phyloP scores from a whole-genome alignment of 108 stramenopile species.

The Schizochytrium sp. region DNA sequence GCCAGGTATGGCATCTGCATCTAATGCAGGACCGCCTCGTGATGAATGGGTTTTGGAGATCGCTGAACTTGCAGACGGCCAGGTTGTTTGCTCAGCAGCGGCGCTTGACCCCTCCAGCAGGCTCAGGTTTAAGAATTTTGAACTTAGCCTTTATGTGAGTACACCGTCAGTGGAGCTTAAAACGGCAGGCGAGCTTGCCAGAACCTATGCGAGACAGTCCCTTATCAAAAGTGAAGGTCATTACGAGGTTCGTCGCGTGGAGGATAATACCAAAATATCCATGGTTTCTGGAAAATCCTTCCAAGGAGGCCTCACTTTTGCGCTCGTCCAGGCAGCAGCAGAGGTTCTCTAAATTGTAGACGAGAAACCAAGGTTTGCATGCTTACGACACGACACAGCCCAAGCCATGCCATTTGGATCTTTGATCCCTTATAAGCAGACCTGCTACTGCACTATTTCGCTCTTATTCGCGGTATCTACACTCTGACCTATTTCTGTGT shows the following conservation, averaged over 20 bases:
- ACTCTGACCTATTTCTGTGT: too few species aligned
- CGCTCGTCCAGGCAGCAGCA: constrained; percentile 20
- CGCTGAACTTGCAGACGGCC: constrained; percentile 25
- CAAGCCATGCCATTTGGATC: too few species aligned
- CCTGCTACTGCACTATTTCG: too few species aligned
- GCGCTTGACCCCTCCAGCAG: background rate
- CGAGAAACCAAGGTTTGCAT: background rate
- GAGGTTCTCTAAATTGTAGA: background rate
- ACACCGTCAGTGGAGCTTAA: background rate
- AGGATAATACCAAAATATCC: constrained; percentile 39
- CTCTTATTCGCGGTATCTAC: too few species aligned
- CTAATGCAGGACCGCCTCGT: background rate
- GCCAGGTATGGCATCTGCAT: background rate
- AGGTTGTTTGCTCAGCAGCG: background rate
- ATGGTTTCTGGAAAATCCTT: constrained; percentile 8
- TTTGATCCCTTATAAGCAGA: too few species aligned
- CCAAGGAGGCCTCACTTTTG: background rate
- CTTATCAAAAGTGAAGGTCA: background rate
- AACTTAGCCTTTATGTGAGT: constrained; percentile 17
- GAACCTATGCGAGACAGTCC: background rate
- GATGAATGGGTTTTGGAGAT: constrained; percentile 51
- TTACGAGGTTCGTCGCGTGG: constrained; percentile 9
- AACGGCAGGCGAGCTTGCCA: background rate
- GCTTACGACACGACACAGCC: background rate
- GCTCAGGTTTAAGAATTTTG: constrained; percentile 15